Base-by-base conservation (phyloP, 176 grass and related monocot species). In the Tillandsia leiboldiana region DNA sequence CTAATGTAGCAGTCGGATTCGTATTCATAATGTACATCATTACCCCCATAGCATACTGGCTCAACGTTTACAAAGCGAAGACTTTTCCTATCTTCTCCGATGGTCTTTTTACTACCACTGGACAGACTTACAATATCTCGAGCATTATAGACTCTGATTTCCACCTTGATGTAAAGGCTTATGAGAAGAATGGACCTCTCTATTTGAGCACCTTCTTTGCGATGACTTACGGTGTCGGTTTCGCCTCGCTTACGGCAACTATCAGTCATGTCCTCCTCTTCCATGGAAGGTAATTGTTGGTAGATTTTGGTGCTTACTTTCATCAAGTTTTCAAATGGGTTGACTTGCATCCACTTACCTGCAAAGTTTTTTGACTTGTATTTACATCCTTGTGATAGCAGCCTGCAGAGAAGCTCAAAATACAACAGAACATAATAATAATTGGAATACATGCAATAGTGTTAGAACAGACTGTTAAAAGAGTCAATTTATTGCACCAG, bases 81-180 rank as follows among this genome's bases (percentile, higher is more conserved):
- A 89, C 59, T 42, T 96, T 96, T 51, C 92, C 92, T 24, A 87
- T 96, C 72, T 96, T 96, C 63, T 96, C 92, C 1, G 88, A 89
- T 10, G 88, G 73, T 0, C 82, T 96, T 29, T 96, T 96, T 82
- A 85, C 81, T 0, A 22, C 47, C 0, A 23, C 75, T 0, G 92
- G 92, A 11, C 85, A 92, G 42, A 81, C 12, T 0, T 96, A 96
- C 76, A 92, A 96, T 73, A 91, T 96, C 78, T 84, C 88, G 0
- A 75, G 68, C 68, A 89, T 96, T 10, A 71, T 96, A 9, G 86
- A 92, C 57, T 80, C 88, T 12, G 49, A 89, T 9, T 96, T 96
- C 49, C 92, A 87, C 14, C 87, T 96, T 0, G 86, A 96, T 27
- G 69, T 81, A 0, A n/a, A 83, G 69, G 79, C 81, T 0, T 96